Evolutionary conservation across 2,329 filamentous ascomycete species (phyloP).

Genomic region (Pseudogymnoascus verrucosus): DNA sequence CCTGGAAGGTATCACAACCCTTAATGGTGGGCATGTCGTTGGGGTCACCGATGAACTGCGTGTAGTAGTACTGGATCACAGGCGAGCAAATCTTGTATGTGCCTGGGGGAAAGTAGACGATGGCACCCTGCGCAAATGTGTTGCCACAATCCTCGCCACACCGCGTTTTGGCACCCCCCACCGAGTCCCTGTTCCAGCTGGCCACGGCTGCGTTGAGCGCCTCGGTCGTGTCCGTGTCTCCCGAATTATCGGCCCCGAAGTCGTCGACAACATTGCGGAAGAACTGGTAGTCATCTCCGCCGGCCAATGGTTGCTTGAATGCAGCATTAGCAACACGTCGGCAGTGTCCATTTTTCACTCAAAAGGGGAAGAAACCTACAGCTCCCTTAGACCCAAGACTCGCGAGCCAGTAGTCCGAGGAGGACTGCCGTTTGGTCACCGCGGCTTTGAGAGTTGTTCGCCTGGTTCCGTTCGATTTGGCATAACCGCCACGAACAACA

Average conservation of each 20-base stretch:
- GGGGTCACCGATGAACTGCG: too few species aligned
- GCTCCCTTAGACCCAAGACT: neutral
- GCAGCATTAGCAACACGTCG: neutral
- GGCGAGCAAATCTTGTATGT: too few species aligned
- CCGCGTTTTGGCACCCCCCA: too few species aligned
- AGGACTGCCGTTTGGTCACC: neutral
- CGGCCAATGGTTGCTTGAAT: constrained; percentile 14
- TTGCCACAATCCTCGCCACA: too few species aligned
- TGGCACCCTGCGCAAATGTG: too few species aligned
- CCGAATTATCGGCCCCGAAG: constrained; percentile 24
- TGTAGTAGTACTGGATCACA: too few species aligned
- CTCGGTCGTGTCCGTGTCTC: too few species aligned
- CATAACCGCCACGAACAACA: constrained; percentile 14
- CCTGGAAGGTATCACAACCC: too few species aligned
- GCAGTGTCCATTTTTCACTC: neutral
- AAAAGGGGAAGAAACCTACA: neutral
- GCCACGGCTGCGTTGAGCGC: too few species aligned
- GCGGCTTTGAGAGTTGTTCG: neutral
- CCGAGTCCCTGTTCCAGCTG: too few species aligned
- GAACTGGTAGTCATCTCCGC: neutral
- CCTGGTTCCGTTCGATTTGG: constrained; percentile 1
- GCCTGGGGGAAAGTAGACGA: too few species aligned
- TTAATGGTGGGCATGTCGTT: too few species aligned
- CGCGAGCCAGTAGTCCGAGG: neutral
- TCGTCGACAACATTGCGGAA: neutral